Evolutionary conservation across 129 eudicot species (phyloP).

Genomic region (Heracleum sosnowskyi): DNA sequence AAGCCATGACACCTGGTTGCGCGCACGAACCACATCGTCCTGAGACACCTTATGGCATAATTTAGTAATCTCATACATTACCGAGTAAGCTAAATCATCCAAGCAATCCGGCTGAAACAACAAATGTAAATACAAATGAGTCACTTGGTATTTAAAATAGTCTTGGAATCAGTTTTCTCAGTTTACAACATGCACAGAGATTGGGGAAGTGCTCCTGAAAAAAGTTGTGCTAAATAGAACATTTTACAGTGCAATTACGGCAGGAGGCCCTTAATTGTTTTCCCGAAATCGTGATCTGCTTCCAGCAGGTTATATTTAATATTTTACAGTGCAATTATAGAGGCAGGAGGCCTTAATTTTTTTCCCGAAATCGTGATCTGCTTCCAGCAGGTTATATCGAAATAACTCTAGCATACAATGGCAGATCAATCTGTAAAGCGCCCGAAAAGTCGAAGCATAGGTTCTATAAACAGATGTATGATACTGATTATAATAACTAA

Average conservation of each 20-base stretch:
- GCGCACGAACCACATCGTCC: slow-evolving; percentile 83
- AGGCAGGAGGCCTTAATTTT: neutral
- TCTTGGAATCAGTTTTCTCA: neutral
- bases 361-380: neutral
- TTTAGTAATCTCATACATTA: slow-evolving; percentile 76
- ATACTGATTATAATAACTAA: neutral
- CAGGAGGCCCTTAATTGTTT: neutral
- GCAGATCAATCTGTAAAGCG: neutral
- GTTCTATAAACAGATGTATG: neutral
- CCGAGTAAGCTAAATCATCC: slow-evolving; percentile 81
- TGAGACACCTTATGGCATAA: slow-evolving; percentile 66
- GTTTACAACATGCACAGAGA: neutral
- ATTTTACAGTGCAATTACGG: neutral
- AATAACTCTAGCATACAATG: neutral
- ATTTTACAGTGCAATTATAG: neutral
- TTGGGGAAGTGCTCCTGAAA: neutral
- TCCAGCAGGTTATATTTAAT: neutral
- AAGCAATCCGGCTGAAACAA: slow-evolving; percentile 70
- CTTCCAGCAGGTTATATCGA: neutral
- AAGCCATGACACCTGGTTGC: slow-evolving; percentile 58
- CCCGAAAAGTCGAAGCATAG: neutral
- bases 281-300: neutral
- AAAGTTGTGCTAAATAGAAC: neutral
- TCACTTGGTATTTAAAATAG: neutral
- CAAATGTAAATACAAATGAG: neutral